These are phyloP conservation scores for Abrus precatorius DNA, from an alignment of 306 rosid species.

Conservation along the genomic window DNA sequence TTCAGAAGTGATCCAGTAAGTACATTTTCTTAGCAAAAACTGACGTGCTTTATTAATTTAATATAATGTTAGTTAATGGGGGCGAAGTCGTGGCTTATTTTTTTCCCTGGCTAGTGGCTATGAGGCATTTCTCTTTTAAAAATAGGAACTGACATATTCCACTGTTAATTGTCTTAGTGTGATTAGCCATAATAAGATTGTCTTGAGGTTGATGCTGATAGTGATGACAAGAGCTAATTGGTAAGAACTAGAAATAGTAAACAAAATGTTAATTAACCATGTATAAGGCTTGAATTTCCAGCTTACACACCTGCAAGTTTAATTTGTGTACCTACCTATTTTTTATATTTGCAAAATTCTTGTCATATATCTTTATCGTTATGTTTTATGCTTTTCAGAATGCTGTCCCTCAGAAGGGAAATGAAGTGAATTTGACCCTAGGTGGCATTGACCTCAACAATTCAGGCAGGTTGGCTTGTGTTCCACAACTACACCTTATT, in stretches of 20 bases:
- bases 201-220: conserved; percentile 22
- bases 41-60: conserved; percentile 20
- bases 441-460: conserved; percentile 99
- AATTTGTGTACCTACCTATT: background rate
- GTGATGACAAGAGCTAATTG: conserved; percentile 26
- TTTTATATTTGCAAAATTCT: conserved; percentile 1
- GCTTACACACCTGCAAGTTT: conserved; percentile 4
- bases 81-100: background rate
- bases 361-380: conserved; percentile 22
- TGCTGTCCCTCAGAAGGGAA: conserved; percentile 77
- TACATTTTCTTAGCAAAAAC: conserved; percentile 38
- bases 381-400: conserved; percentile 57
- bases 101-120: background rate
- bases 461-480: conserved; percentile 99
- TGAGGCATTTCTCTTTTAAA: background rate
- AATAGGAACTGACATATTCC: conserved; percentile 25
- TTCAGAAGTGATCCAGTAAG: conserved; percentile 99
- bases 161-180: background rate
- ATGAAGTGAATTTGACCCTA: conserved; percentile 93
- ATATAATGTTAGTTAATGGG: background rate
- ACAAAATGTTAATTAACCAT: background rate
- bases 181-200: conserved; percentile 2
- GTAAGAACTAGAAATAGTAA: conserved; percentile 4
- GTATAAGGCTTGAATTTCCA: conserved; percentile 8
- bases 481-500: conserved; percentile 42